Percentiles rank a stretch among this genome's conserved stretches.
Conservation (phyloP, 2,329 filamentous ascomycete genomes). For the Microdochium paspali region DNA sequence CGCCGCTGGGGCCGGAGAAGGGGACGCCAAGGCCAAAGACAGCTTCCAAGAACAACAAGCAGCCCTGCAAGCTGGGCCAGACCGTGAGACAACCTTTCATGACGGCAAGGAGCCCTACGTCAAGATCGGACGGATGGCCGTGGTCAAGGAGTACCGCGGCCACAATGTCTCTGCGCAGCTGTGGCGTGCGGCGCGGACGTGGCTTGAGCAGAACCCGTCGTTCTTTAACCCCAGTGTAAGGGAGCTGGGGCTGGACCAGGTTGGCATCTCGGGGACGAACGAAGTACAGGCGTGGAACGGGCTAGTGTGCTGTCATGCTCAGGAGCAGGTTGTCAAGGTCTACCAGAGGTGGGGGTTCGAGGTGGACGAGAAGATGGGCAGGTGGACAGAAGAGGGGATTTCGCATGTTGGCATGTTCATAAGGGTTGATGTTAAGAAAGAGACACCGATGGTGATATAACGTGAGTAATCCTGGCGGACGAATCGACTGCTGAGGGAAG, state of each 20-base stretch:
- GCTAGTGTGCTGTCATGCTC: constrained; percentile 71
- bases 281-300: constrained; percentile 59
- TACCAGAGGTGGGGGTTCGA: constrained; percentile 69
- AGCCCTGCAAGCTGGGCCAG: constrained; percentile 15
- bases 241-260: constrained; percentile 31
- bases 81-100: constrained; percentile 40
- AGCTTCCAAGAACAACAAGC: not conserved
- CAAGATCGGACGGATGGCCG: constrained; percentile 71
- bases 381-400: constrained; percentile 79
- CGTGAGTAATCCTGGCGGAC: not conserved
- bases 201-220: constrained; percentile 52
- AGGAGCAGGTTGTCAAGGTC: constrained; percentile 51
- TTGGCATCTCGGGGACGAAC: constrained; percentile 25
- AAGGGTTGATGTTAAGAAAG: constrained; percentile 27
- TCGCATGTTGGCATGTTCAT: constrained; percentile 76
- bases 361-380: constrained; percentile 62
- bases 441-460: not conserved
- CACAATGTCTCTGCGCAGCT: constrained; percentile 56
- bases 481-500: too few species aligned
- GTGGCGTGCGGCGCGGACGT: constrained; percentile 58
- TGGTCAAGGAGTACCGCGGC: constrained; percentile 55
- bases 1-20: constrained; percentile 5
- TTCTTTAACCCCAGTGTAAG: constrained; percentile 41
- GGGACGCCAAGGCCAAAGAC: constrained; percentile 11
- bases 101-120: constrained; percentile 66